phyloP scores from a whole-genome alignment of 805 yeast genomes.

The Nakazawaea ernobii region DNA sequence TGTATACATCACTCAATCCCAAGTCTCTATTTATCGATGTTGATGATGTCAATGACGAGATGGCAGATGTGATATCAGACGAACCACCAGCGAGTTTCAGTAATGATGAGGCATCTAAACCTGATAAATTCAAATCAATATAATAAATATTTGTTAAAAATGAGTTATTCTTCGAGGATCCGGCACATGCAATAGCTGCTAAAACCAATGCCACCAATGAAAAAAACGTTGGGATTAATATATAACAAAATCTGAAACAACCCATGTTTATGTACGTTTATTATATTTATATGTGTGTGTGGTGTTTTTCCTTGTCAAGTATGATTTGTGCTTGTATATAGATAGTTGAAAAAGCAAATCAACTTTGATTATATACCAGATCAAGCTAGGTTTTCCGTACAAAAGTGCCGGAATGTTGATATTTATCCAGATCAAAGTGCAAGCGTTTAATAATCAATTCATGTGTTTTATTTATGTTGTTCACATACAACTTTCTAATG shows the following conservation, averaged over 20 bases:
- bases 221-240: conserved; percentile 23
- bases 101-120: conserved; percentile 20
- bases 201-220: conserved; percentile 40
- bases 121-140: conserved; percentile 39
- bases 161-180: conserved; percentile 36
- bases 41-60: conserved; percentile 5
- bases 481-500: no score
- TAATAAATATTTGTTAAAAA: conserved; percentile 41
- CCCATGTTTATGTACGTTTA: conserved; percentile 7
- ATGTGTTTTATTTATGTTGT: no score
- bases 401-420: no score
- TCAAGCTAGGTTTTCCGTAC: no score
- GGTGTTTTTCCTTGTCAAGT: not conserved
- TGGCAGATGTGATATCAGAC: conserved; percentile 11
- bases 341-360: no score
- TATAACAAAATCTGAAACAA: conserved; percentile 22
- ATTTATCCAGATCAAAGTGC: no score
- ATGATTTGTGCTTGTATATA: no score
- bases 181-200: conserved; percentile 45
- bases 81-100: conserved; percentile 11
- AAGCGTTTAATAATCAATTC: no score
- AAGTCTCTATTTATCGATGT: conserved; percentile 16
- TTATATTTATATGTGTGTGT: no score
- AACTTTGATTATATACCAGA: no score
- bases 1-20: conserved; percentile 41